Conservation (phyloP, 2,329 filamentous ascomycete species). For the Mycosphaerelloides madeirae region DNA sequence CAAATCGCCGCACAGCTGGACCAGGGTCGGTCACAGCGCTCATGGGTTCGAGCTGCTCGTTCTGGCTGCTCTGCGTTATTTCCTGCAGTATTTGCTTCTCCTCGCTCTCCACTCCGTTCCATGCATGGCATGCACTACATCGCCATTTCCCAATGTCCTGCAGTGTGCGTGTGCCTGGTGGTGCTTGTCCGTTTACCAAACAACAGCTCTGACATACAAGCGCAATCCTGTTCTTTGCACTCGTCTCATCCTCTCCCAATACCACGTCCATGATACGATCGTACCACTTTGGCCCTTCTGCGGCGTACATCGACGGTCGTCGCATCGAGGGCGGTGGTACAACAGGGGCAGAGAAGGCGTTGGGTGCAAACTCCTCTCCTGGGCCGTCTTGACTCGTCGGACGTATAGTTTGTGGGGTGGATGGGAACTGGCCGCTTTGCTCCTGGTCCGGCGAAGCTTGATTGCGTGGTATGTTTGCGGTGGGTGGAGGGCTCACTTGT, state of each 20-base stretch:
- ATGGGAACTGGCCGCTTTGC: too few relatives aligned
- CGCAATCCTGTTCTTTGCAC: conserved; percentile 82
- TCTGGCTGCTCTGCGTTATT: conserved; percentile 37
- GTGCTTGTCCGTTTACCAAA: conserved; percentile 91
- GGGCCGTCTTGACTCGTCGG: conserved; percentile 25
- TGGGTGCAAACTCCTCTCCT: conserved; percentile 66
- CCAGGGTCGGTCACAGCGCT: conserved; percentile 7
- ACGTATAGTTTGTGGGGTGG: not conserved
- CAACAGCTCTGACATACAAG: conserved; percentile 79
- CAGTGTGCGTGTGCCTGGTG: conserved; percentile 72
- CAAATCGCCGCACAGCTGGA: conserved; percentile 1
- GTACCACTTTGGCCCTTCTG: conserved; percentile 66
- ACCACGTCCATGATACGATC: conserved; percentile 88
- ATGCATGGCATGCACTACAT: conserved; percentile 72
- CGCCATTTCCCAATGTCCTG: conserved; percentile 82
- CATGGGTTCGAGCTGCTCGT: conserved; percentile 1
- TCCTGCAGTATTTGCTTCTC: conserved; percentile 66
- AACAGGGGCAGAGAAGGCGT: conserved; percentile 50
- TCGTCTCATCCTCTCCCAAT: conserved; percentile 89
- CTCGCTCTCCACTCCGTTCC: conserved; percentile 79
- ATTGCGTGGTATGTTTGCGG: conserved; percentile 4
- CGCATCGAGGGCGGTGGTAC: conserved; percentile 20
- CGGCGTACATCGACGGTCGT: conserved; percentile 22
- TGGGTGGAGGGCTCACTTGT: conserved; percentile 19
- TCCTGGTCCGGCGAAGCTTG: not conserved